Base-by-base conservation (phyloP, 192 early-diverging fungal genomes). In the Mortierella claussenii region DNA sequence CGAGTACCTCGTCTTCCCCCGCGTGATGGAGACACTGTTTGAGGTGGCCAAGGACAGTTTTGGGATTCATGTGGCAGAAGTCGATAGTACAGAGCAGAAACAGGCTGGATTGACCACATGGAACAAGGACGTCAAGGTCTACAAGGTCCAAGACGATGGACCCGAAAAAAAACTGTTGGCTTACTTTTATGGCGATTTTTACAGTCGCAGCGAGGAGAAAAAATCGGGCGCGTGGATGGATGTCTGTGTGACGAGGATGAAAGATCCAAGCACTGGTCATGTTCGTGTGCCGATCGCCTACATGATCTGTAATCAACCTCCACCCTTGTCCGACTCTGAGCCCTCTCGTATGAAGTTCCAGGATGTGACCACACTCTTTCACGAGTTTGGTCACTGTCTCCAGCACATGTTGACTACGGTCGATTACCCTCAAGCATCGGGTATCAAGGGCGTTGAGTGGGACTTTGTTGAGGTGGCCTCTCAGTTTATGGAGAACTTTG, bases 401-500 rank as follows among this genome's bases (percentile, higher is more conserved):
- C 87, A 89, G 33, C 87, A 89, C 50, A 82, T 85, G 85, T 63
- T 86, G 42, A 89, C 87, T 1, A 82, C 79, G 24, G 84, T 89
- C 3, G 84, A 89, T 27, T 84, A 84, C 47, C 79, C 87, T 1
- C 81, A 83, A 53, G 87, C 84, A 1, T 89, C 87, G 2, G 87
- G 87, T 20, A 82, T 89, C 74, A 87, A 89, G 46, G 87, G 87
- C 12, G 74, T 89, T 15, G 87, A 89, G 58, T 89, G 87, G 87
- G 85, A 89, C 34, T 86, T 89, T 55, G 81, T 87, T 1, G 55
- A 78, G 67, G 87, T 88, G 13, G 87, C 87, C 0, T 87, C 85
- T 0, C 87, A 89, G 56, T 89, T 89, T 37, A 89, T 89, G 86
- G 88, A 89, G 60, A 87, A 89, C 79, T 89, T 87, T 68, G 78